Percentiles rank a stretch among this genome's conserved stretches.
phyloP scores from a whole-genome alignment of 176 grass and related monocot species.

The Oryza coarctata region DNA sequence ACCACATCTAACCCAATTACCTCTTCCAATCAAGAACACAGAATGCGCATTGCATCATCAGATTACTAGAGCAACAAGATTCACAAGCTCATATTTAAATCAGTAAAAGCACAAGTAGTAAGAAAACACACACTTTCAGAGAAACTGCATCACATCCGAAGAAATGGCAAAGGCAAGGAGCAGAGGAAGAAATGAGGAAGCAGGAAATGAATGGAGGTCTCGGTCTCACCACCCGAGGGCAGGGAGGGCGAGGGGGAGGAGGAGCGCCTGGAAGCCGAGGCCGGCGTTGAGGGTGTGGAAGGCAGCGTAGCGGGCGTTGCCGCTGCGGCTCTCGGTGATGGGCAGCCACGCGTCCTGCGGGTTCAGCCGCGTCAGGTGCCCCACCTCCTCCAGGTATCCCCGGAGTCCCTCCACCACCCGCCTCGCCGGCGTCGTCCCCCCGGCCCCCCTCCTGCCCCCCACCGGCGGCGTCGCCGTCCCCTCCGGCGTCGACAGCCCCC shows the following conservation, averaged over 20 bases:
- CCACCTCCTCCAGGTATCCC: slow-evolving; percentile 95
- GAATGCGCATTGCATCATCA: not conserved
- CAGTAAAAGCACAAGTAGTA: not conserved
- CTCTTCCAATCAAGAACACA: not conserved
- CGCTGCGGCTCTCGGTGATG: slow-evolving; percentile 91
- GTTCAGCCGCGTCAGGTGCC: slow-evolving; percentile 89
- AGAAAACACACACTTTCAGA: not conserved
- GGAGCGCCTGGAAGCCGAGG: slow-evolving; percentile 94
- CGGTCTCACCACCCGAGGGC: slow-evolving; percentile 71
- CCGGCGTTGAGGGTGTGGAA: slow-evolving; percentile 95
- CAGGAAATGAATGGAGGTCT: not conserved
- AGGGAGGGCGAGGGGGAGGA: slow-evolving; percentile 84
- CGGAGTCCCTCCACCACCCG: slow-evolving; percentile 78
- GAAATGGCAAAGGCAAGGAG: not conserved
- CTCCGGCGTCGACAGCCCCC: slow-evolving; percentile 62
- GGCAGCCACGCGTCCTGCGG: slow-evolving; percentile 96
- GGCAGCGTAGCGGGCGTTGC: slow-evolving; percentile 86
- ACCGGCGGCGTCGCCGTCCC: slow-evolving; percentile 39
- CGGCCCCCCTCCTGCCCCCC: slow-evolving; percentile 9
- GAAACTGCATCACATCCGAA: not conserved
- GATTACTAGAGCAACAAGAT: not conserved
- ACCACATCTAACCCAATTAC: not conserved
- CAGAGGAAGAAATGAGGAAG: not conserved
- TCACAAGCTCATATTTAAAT: not conserved
- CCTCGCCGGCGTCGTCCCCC: slow-evolving; percentile 59